Evolutionary conservation across 306 rosid species (phyloP).

Genomic region (Sphenostylis stenocarpa): DNA sequence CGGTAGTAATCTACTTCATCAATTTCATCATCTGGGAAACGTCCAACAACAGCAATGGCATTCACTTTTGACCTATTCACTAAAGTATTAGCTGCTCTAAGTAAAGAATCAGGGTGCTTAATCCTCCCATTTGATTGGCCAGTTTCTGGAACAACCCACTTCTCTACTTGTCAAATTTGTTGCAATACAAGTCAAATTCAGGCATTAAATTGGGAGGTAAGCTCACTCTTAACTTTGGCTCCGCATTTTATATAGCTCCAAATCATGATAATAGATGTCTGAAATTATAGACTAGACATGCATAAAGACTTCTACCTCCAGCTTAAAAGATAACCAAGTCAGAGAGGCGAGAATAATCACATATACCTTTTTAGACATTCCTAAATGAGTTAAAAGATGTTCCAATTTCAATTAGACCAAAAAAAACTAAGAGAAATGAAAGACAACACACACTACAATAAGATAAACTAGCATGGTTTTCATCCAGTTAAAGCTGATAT

Average conservation of each 20-base stretch:
- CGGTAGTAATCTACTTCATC: slow-evolving; percentile 74
- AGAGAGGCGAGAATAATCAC: not conserved
- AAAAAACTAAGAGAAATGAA: not conserved
- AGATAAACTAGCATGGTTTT: not conserved
- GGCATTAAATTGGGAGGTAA: slow-evolving; percentile 15
- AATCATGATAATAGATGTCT: slow-evolving; percentile 3
- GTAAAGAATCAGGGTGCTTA: slow-evolving; percentile 70
- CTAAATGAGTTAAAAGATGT: not conserved
- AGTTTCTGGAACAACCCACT: slow-evolving; percentile 77
- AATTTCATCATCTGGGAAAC: slow-evolving; percentile 79
- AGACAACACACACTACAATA: not conserved
- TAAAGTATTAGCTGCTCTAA: slow-evolving; percentile 69
- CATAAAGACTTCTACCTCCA: not conserved
- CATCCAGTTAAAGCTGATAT: not conserved
- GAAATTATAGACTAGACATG: not conserved
- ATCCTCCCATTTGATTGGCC: slow-evolving; percentile 90
- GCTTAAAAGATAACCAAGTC: not conserved
- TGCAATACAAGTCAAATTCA: slow-evolving; percentile 27
- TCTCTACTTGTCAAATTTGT: slow-evolving; percentile 64
- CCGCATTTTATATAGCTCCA: slow-evolving; percentile 7
- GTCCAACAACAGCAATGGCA: slow-evolving; percentile 90
- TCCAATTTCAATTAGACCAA: not conserved
- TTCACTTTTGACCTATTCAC: slow-evolving; percentile 56
- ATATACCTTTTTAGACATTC: not conserved
- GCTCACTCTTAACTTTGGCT: not conserved